Conservation (phyloP, 306 rosid genomes). For the Trifolium repens region DNA sequence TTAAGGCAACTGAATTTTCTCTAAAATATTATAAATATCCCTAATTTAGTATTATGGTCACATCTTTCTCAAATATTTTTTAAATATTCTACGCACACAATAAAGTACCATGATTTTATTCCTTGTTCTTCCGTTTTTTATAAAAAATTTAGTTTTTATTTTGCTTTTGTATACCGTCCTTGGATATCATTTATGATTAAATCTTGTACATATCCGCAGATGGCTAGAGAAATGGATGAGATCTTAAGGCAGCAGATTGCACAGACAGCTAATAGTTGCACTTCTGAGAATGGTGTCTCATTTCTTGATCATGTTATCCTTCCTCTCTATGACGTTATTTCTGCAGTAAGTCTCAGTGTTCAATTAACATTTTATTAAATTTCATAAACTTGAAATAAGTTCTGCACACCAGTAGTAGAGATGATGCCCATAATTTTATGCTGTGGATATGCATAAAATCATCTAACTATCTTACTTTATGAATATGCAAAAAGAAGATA, state of each 20-base stretch:
- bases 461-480: background rate
- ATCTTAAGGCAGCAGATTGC: conserved; percentile 69
- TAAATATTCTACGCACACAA: background rate
- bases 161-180: background rate
- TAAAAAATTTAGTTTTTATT: background rate
- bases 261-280: conserved; percentile 89
- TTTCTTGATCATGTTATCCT: conserved; percentile 81
- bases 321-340: conserved; percentile 77
- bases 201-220: conserved; percentile 60
- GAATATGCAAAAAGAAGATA: background rate
- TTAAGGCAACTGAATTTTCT: background rate
- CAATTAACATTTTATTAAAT: background rate
- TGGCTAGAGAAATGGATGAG: conserved; percentile 95
- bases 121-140: background rate
- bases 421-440: conserved; percentile 1
- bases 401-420: background rate
- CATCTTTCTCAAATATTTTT: background rate
- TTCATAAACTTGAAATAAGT: conserved; percentile 11
- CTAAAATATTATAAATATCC: background rate
- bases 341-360: conserved; percentile 69
- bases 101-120: background rate
- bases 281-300: conserved; percentile 64
- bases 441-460: conserved; percentile 11
- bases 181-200: conserved; percentile 1
- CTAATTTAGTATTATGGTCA: background rate